These are phyloP conservation scores for Brassica incana DNA, from an alignment of 345 rosid genomes.

Conservation along the genomic window DNA sequence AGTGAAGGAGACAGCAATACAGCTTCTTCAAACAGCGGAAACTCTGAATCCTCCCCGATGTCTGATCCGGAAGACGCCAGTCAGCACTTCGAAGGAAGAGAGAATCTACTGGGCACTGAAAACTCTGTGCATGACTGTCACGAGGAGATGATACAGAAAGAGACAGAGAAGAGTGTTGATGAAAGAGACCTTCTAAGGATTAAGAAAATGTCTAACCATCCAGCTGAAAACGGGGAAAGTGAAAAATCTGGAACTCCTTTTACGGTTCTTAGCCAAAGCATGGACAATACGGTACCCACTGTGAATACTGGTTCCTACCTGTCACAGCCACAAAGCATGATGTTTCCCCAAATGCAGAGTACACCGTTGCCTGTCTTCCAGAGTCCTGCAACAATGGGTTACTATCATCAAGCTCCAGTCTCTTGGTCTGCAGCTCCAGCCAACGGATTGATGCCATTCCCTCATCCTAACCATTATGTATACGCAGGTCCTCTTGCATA, in stretches of 20 bases:
- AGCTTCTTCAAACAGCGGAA: constrained; percentile 64
- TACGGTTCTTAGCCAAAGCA: constrained; percentile 39
- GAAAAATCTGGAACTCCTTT: constrained; percentile 41
- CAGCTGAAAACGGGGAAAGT: constrained; percentile 38
- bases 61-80: constrained; percentile 84
- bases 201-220: constrained; percentile 37
- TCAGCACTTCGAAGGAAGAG: constrained; percentile 68
- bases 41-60: constrained; percentile 69
- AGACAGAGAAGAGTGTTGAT: constrained; percentile 8
- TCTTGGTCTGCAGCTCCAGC: constrained; percentile 73
- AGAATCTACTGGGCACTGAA: constrained; percentile 38
- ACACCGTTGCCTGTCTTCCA: constrained; percentile 59
- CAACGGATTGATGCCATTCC: constrained; percentile 57
- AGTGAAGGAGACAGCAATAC: constrained; percentile 85
- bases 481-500: constrained; percentile 62
- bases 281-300: constrained; percentile 43
- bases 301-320: constrained; percentile 40
- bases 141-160: constrained; percentile 34
- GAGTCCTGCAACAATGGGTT: constrained; percentile 68
- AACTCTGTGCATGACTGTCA: constrained; percentile 47
- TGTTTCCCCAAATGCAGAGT: constrained; percentile 53
- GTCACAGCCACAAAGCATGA: constrained; percentile 45
- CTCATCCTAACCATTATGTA: constrained; percentile 61
- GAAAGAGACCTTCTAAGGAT: constrained; percentile 39
- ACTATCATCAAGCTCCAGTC: constrained; percentile 78